phyloP scores from a whole-genome alignment of 129 eudicot species.

The Artemisia argyi region DNA sequence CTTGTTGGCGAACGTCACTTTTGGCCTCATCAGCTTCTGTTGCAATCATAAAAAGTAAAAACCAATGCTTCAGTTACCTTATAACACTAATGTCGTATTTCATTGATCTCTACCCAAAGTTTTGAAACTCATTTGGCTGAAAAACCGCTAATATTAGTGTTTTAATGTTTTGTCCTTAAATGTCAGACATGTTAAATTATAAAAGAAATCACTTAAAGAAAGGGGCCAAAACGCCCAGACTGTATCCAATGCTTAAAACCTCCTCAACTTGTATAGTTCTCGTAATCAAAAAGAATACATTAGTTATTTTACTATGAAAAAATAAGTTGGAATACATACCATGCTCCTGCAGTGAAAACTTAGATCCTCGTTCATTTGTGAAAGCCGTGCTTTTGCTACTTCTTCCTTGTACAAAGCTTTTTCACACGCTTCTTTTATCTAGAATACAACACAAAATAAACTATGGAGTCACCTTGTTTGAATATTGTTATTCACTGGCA shows the following conservation, averaged over 20 bases:
- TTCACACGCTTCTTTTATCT: conserved; percentile 42
- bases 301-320: background rate
- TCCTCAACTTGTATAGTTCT: too few species aligned
- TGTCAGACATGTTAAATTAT: too few species aligned
- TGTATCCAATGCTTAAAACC: too few species aligned
- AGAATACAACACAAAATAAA: background rate
- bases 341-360: conserved; percentile 38
- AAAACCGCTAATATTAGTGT: too few species aligned
- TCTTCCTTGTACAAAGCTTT: conserved; percentile 34
- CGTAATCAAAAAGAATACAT: too few species aligned
- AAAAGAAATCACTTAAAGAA: too few species aligned
- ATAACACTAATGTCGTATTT: background rate
- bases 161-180: too few species aligned
- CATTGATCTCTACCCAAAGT: background rate
- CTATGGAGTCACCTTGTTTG: conserved; percentile 9
- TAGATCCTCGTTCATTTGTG: conserved; percentile 41
- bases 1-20: conserved; percentile 43
- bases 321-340: conserved; percentile 17
- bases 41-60: conserved; percentile 17
- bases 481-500: background rate
- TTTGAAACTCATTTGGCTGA: background rate
- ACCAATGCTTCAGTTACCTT: background rate
- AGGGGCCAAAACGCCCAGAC: too few species aligned
- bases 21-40: conserved; percentile 39
- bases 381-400: conserved; percentile 32